These are phyloP conservation scores for Fusarium nanum DNA, from an alignment of 2,329 filamentous ascomycete genomes.

Conservation along the genomic window DNA sequence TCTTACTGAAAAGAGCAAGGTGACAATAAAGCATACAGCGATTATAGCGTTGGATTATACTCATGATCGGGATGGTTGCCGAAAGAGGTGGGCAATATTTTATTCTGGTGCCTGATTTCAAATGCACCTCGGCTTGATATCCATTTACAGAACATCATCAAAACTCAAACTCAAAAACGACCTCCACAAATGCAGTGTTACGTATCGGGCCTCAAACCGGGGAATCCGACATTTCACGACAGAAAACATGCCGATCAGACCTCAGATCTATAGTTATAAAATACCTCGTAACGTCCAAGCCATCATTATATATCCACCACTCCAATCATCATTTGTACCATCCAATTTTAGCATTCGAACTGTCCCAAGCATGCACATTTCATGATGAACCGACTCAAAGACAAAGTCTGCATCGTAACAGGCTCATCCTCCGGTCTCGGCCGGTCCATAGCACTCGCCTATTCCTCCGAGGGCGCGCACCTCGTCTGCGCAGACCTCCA, in stretches of 20 bases:
- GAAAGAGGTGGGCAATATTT: not conserved
- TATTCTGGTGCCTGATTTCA: not conserved
- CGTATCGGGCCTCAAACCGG: not conserved
- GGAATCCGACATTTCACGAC: too few species aligned
- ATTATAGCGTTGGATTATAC: fast-evolving
- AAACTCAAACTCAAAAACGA: not conserved
- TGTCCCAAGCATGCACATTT: fast-evolving
- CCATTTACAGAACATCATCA: not conserved
- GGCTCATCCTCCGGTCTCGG: slow-evolving; percentile 60
- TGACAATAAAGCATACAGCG: fast-evolving
- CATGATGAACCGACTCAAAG: slow-evolving; percentile 7
- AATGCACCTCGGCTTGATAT: slow-evolving; percentile 1
- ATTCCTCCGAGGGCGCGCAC: slow-evolving; percentile 55
- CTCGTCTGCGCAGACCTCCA: slow-evolving; percentile 58
- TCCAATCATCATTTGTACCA: not conserved
- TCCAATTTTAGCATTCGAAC: too few species aligned
- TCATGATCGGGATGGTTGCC: not conserved
- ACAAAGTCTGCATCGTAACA: slow-evolving; percentile 57
- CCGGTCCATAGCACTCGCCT: slow-evolving; percentile 58
- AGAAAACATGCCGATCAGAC: not conserved
- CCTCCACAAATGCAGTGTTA: not conserved
- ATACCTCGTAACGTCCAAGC: not conserved
- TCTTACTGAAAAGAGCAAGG: fast-evolving
- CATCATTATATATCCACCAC: too few species aligned
- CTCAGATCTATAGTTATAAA: not conserved